Evolutionary conservation across 371 early-diverging fungal genomes (phyloP).

Genomic region (Saksenaea oblongispora): DNA sequence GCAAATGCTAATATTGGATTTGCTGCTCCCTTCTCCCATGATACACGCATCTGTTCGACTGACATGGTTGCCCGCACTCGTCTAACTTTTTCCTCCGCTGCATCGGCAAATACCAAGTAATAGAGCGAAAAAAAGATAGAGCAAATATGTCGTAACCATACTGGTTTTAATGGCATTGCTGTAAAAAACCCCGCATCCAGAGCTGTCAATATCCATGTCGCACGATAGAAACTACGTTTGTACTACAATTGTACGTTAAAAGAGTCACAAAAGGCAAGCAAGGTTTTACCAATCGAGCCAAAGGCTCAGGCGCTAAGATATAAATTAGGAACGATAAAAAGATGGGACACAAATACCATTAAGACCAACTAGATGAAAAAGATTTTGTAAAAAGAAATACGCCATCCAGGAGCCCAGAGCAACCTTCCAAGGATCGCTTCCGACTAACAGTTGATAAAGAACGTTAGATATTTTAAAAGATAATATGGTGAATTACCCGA

Average conservation of each 20-base stretch:
- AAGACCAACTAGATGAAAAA: slow-evolving; percentile 55
- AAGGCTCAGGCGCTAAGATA: slow-evolving; percentile 66
- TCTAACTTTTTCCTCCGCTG: slow-evolving; percentile 86
- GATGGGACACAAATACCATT: slow-evolving; percentile 31
- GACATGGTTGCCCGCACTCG: slow-evolving; percentile 79
- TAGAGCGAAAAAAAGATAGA: slow-evolving; percentile 77
- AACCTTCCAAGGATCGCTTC: slow-evolving; percentile 78
- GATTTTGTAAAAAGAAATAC: slow-evolving; percentile 63
- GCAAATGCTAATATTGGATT: slow-evolving; percentile 68
- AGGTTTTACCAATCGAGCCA: slow-evolving; percentile 56
- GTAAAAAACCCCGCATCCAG: slow-evolving; percentile 96
- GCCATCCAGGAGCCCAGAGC: slow-evolving; percentile 68
- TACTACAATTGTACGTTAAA: slow-evolving; percentile 62
- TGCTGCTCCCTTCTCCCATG: slow-evolving; percentile 84
- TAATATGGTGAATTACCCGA: slow-evolving; percentile 20
- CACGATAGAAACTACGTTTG: slow-evolving; percentile 89
- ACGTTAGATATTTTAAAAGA: background rate
- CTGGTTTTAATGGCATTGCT: slow-evolving; percentile 81
- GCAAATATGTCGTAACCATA: slow-evolving; percentile 71
- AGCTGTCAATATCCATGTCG: slow-evolving; percentile 89
- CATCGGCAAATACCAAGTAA: slow-evolving; percentile 83
- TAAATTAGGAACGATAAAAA: background rate
- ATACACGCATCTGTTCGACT: slow-evolving; percentile 82
- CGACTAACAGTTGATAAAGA: slow-evolving; percentile 29
- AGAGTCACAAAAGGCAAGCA: background rate